phyloP scores from a whole-genome alignment of 345 rosid species.

The Pugionium dolabratum region DNA sequence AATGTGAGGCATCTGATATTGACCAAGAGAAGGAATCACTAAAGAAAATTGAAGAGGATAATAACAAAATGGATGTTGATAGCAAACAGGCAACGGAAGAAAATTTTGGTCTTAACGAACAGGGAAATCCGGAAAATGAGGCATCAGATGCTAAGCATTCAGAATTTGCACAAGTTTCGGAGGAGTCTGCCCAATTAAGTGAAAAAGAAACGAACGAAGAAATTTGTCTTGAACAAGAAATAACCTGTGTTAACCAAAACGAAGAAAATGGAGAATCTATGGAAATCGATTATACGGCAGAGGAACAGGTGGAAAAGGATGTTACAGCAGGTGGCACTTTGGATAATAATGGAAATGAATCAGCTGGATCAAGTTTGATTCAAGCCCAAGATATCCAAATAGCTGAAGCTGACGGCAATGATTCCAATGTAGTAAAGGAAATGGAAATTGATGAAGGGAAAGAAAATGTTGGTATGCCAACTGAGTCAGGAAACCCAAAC shows the following conservation, averaged over 20 bases:
- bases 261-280: constrained; percentile 48
- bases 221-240: constrained; percentile 30
- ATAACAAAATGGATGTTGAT: constrained; percentile 2
- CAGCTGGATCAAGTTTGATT: constrained; percentile 46
- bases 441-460: constrained; percentile 42
- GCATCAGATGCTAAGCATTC: constrained; percentile 9
- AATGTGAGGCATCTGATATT: no score
- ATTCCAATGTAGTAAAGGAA: constrained; percentile 31
- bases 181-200: constrained; percentile 14
- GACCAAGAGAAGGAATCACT: constrained; percentile 4
- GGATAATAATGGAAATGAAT: constrained; percentile 44
- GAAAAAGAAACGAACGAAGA: background rate
- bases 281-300: constrained; percentile 54
- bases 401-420: constrained; percentile 39
- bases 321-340: constrained; percentile 41
- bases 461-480: constrained; percentile 25
- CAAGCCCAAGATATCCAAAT: constrained; percentile 38
- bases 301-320: constrained; percentile 44
- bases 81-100: constrained; percentile 14
- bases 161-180: constrained; percentile 19
- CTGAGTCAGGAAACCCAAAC: constrained; percentile 23
- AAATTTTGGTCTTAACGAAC: background rate
- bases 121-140: background rate
- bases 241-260: constrained; percentile 35
- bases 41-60: constrained; percentile 9